phyloP scores from a whole-genome alignment of 768 basidiomycete species.

The Leccinellum luteum region DNA sequence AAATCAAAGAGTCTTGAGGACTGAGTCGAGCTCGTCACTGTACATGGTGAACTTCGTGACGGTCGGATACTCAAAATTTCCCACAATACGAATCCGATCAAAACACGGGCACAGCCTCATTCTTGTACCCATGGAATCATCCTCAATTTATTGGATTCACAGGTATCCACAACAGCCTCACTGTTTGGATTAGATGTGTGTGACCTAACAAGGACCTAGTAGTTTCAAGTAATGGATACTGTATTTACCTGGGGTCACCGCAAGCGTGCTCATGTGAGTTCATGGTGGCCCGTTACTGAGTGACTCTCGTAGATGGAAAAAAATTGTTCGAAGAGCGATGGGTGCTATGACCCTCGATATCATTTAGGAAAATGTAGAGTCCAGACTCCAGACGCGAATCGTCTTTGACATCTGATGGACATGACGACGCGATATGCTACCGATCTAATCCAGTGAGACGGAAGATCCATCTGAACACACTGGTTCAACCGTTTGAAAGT shows the following conservation, averaged over 20 bases:
- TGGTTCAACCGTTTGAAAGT: too few species aligned
- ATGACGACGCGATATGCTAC: background rate
- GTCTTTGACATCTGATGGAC: background rate
- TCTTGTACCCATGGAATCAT: too few species aligned
- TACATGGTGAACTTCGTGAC: too few species aligned
- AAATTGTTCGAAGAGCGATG: background rate
- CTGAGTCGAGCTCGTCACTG: background rate
- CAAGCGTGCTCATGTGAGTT: background rate
- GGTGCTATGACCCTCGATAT: background rate
- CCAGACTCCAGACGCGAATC: background rate
- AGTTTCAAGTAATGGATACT: background rate
- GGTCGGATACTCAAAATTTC: too few species aligned
- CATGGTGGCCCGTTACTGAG: background rate
- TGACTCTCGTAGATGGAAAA: background rate
- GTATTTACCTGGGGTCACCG: background rate
- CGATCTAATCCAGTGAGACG: background rate
- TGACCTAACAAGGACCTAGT: background rate
- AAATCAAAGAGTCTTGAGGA: background rate
- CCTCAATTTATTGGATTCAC: background rate
- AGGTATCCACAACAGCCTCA: background rate
- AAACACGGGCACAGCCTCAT: background rate
- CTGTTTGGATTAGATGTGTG: background rate
- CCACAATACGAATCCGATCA: background rate
- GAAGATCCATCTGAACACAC: background rate
- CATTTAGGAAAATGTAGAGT: background rate